Percentiles rank a stretch among this genome's conserved stretches.
These are phyloP conservation scores for Fusarium veterinarium DNA, from an alignment of 2,329 filamentous ascomycete species.

Conservation along the genomic window DNA sequence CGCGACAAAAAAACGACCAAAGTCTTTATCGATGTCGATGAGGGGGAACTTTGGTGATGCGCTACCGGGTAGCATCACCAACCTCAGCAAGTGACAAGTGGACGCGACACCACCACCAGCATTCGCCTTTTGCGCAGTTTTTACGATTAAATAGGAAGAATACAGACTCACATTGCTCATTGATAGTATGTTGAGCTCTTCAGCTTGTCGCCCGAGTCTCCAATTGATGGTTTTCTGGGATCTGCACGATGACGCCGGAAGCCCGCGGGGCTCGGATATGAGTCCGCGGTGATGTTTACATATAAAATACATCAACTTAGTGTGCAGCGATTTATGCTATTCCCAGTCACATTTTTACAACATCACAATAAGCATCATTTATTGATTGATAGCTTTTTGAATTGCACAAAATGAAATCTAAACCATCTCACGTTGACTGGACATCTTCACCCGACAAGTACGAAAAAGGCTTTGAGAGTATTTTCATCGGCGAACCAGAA, in stretches of 20 bases:
- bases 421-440: background rate
- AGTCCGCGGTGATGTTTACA: background rate
- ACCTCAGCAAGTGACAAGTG: accelerated
- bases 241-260: accelerated
- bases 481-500: slow-evolving; percentile 1
- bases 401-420: background rate
- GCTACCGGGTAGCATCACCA: background rate
- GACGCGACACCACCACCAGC: accelerated
- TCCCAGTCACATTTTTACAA: accelerated
- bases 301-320: background rate
- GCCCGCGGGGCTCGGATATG: background rate
- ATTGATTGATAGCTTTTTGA: accelerated
- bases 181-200: accelerated
- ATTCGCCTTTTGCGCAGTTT: accelerated
- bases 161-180: accelerated
- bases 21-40: no score
- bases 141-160: accelerated
- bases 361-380: accelerated
- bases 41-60: no score
- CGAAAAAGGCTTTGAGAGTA: background rate
- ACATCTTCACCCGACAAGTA: background rate
- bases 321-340: no score
- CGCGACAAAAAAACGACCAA: no score
- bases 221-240: accelerated
- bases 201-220: accelerated